Conservation (phyloP, 2,329 filamentous ascomycete genomes). For the Colletotrichum sp. region DNA sequence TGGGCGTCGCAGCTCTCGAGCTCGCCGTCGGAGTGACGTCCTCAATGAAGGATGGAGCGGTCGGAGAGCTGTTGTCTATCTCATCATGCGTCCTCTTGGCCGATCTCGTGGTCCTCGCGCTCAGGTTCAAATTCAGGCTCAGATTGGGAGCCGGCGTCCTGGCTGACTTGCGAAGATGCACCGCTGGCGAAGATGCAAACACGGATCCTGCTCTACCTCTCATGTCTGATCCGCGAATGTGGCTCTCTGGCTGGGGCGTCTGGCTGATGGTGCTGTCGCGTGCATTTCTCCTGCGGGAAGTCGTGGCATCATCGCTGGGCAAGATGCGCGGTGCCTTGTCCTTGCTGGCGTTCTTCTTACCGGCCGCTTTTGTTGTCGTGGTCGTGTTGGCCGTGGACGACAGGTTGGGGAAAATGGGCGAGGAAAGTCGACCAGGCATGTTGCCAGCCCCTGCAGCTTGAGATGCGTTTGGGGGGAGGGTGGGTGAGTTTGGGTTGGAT, state of each 20-base stretch:
- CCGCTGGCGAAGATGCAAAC: slow-evolving; percentile 29
- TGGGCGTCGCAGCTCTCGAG: slow-evolving; percentile 67
- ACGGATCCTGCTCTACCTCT: slow-evolving; percentile 25
- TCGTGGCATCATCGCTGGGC: slow-evolving; percentile 31
- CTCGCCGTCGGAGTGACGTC: slow-evolving; percentile 51
- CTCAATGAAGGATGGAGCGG: slow-evolving; percentile 52
- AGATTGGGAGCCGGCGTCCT: slow-evolving; percentile 12
- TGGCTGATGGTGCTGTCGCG: slow-evolving; percentile 43
- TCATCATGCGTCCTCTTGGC: slow-evolving; percentile 62
- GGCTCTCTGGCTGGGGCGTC: slow-evolving; percentile 39
- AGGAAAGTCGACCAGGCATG: slow-evolving; percentile 45
- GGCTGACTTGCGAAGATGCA: slow-evolving; percentile 14
- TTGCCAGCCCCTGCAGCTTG: slow-evolving; percentile 31
- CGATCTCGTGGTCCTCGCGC: slow-evolving; percentile 51
- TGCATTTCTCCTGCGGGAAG: slow-evolving; percentile 40
- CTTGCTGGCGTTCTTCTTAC: slow-evolving; percentile 29
- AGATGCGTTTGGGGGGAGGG: slow-evolving; percentile 26
- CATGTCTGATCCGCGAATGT: slow-evolving; percentile 32
- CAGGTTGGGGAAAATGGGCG: slow-evolving; percentile 35
- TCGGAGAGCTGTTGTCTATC: slow-evolving; percentile 58
- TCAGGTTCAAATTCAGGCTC: background rate
- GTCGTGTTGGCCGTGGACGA: slow-evolving; percentile 15
- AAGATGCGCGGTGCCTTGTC: slow-evolving; percentile 22
- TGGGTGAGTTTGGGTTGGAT: slow-evolving; percentile 39
- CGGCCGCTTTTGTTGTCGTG: slow-evolving; percentile 10